A percentile compares a stretch with the other conserved stretches of the same genome.
Conservation (phyloP, 225 moss, liverwort and hornwort genomes). For the Takakia lepidozioides region DNA sequence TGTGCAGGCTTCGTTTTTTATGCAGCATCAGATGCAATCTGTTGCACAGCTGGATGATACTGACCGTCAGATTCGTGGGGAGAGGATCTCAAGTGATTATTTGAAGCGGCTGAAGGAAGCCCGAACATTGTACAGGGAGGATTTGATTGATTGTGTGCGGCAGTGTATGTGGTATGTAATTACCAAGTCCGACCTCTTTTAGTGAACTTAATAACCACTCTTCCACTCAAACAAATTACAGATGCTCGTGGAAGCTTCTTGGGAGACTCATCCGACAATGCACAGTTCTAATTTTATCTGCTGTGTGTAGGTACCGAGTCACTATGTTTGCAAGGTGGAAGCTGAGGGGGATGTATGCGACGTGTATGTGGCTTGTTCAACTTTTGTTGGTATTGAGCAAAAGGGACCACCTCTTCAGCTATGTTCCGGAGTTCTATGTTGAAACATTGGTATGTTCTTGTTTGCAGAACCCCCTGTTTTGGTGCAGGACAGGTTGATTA, state of each 20-base stretch:
- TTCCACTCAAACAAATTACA: too few species aligned
- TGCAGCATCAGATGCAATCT: conserved; percentile 95
- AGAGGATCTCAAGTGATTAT: conserved; percentile 50
- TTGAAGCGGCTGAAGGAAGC: conserved; percentile 93
- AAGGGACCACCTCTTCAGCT: conserved; percentile 74
- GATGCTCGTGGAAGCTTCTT: too few species aligned
- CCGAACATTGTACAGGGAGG: conserved; percentile 71
- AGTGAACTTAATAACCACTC: too few species aligned
- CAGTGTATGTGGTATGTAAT: conserved; percentile 77
- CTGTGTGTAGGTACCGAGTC: conserved; percentile 71
- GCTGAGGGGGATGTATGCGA: conserved; percentile 97
- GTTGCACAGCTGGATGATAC: conserved; percentile 89
- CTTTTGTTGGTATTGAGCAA: conserved; percentile 80
- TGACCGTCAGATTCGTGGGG: conserved; percentile 81
- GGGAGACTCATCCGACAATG: too few species aligned
- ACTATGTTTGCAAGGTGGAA: conserved; percentile 96
- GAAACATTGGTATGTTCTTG: conserved; percentile 65
- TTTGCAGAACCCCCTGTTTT: too few species aligned
- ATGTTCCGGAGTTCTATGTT: conserved; percentile 91
- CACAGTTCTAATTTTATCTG: too few species aligned
- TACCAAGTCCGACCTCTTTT: not conserved
- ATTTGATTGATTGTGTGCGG: conserved; percentile 86
- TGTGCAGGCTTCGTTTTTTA: conserved; percentile 84
- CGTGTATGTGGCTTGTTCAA: conserved; percentile 99
- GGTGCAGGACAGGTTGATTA: too few species aligned